A percentile compares a stretch with the other conserved stretches of the same genome.
phyloP scores from a whole-genome alignment of 2,329 filamentous ascomycete species.

The Botrytis cinerea region DNA sequence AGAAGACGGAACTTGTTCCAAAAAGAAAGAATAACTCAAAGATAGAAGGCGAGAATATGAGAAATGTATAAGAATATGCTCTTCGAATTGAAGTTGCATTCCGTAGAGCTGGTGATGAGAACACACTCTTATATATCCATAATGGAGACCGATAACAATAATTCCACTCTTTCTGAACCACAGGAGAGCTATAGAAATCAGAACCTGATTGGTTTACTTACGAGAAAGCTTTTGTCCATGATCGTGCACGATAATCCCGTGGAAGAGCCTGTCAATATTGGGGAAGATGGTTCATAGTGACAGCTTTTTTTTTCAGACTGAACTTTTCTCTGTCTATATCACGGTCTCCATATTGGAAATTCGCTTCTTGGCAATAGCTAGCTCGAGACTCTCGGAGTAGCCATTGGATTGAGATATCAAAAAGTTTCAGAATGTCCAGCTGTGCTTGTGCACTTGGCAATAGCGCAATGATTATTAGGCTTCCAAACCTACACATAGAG shows the following conservation, averaged over 20 bases:
- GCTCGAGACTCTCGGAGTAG: background rate
- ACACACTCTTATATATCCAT: background rate
- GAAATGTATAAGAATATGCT: background rate
- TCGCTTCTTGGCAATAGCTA: constrained; percentile 5
- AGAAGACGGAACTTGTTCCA: too few relatives aligned
- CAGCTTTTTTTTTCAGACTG: background rate
- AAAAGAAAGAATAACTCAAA: background rate
- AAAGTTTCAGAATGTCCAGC: background rate
- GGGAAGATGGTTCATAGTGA: too few relatives aligned
- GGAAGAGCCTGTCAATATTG: background rate
- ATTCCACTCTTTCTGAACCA: background rate
- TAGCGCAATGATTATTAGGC: background rate
- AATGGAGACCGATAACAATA: background rate
- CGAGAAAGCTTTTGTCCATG: background rate
- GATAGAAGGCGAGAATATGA: background rate
- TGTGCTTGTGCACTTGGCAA: background rate
- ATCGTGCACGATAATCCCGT: background rate
- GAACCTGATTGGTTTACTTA: background rate
- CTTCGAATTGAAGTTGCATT: background rate
- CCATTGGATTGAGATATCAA: background rate
- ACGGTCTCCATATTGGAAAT: background rate
- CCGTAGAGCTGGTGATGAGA: background rate
- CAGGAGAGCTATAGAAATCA: background rate
- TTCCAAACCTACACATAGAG: background rate
- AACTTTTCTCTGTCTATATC: background rate